Conservation (phyloP, 2,329 filamentous ascomycete genomes). For the Colletotrichum sp. region DNA sequence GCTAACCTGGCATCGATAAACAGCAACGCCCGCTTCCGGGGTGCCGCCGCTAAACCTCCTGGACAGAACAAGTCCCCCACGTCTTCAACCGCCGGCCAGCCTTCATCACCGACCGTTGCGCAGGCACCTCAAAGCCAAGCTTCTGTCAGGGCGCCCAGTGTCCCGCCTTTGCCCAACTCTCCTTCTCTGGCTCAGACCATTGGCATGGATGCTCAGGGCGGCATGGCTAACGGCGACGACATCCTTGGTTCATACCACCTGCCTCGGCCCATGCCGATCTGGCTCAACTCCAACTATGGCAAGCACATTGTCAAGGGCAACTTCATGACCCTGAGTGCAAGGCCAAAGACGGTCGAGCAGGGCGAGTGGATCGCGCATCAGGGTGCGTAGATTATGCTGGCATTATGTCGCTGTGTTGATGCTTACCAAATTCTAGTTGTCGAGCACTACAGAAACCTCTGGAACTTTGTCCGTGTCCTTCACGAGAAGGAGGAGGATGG, state of each 20-base stretch:
- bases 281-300: constrained; percentile 77
- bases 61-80: constrained; percentile 59
- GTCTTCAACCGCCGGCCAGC: constrained; percentile 51
- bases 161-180: constrained; percentile 67
- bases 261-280: constrained; percentile 71
- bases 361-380: constrained; percentile 97
- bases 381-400: constrained; percentile 60
- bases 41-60: constrained; percentile 56
- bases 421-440: constrained; percentile 64
- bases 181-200: constrained; percentile 71
- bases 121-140: constrained; percentile 51
- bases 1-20: constrained; percentile 27
- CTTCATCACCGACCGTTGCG: constrained; percentile 51
- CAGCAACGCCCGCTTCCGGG: constrained; percentile 65
- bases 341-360: constrained; percentile 90
- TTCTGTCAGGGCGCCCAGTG: constrained; percentile 59
- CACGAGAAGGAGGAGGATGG: constrained; percentile 85
- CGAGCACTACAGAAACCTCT: constrained; percentile 88
- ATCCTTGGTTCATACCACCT: constrained; percentile 66
- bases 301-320: constrained; percentile 95
- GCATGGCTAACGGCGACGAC: constrained; percentile 55
- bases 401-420: not conserved
- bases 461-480: constrained; percentile 87
- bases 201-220: constrained; percentile 67
- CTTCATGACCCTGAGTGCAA: constrained; percentile 93